Base-by-base conservation (phyloP, 2,329 filamentous ascomycete species). In the Scytalidium lignicola region DNA sequence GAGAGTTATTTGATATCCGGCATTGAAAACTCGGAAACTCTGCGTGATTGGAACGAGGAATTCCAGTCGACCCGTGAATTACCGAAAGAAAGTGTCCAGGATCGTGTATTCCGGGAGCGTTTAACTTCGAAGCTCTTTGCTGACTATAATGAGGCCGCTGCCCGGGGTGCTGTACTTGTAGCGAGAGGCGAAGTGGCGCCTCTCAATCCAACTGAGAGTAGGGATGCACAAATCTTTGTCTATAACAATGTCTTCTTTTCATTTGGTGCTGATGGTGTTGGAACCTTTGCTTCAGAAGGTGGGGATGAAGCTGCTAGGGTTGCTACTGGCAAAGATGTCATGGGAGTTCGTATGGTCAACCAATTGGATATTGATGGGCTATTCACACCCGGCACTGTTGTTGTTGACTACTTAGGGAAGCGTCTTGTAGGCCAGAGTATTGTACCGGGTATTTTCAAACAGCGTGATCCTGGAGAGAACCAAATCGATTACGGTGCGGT, bases 231-330 rank as follows among this genome's bases (percentile, higher is more conserved):
- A 67, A 99, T 99, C 57, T 99, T 96, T 63, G 92, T 99, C 20
- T 96, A 97, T 75, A 97, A 97, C 76, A 99, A 99, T 70, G 90
- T 99, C 58, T 99, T 99, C 75, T 99, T 96, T 75, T 97, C 93
- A 1, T 97, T 96, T 60, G 93, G 93, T 54, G 92, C 93, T 41
- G 93, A 99, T 67, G 95, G 93, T 46, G 93, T 97, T 42, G 92
- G 93, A 41, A 99, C 93, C 15, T 99, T 99, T 68, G 91, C 90
- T 10, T 91, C 87, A 2, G 93, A 99, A 71, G 93, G 93, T 57
- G 93, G 93, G 18, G 92, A 99, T 58, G 93, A 99, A 71, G 93
- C 93, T 56, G 93, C 93, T 13, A 83, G 92, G 51, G 90, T 97
- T 50, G 93, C 95, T 21, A 96, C 95, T 4, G 92, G 91, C 55